phyloP scores from a whole-genome alignment of 768 basidiomycete species.

The Naematelia encephala region DNA sequence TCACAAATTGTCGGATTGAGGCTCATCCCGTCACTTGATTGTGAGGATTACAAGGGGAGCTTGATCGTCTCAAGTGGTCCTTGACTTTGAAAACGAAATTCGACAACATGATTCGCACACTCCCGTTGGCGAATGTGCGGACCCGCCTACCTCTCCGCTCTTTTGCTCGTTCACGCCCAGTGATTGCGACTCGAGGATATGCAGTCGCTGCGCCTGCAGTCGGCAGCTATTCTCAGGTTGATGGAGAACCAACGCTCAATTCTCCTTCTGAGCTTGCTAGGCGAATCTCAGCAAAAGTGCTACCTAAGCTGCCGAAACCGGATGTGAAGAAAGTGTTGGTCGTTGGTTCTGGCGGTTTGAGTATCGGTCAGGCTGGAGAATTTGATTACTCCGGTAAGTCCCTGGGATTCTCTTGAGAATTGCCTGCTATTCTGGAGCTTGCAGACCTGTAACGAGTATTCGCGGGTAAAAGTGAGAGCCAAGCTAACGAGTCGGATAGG shows the following conservation, averaged over 20 bases:
- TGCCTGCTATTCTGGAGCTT: neutral
- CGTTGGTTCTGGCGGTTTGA: constrained; percentile 91
- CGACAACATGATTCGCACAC: neutral
- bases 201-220: constrained; percentile 53
- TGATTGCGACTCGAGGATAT: constrained; percentile 17
- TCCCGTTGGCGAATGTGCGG: neutral
- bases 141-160: neutral
- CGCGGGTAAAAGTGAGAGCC: neutral
- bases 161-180: neutral
- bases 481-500: too few relatives aligned
- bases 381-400: constrained; percentile 86
- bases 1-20: too few relatives aligned
- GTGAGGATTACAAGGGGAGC: too few relatives aligned
- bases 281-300: constrained; percentile 85
- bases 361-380: constrained; percentile 97
- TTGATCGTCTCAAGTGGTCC: too few relatives aligned
- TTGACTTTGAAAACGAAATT: too few relatives aligned
- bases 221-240: constrained; percentile 44
- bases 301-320: constrained; percentile 85
- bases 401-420: constrained; percentile 1
- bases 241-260: constrained; percentile 58
- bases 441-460: neutral
- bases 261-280: constrained; percentile 93
- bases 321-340: constrained; percentile 93
- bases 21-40: too few relatives aligned